These are phyloP conservation scores for Psidium friedrichsthalianum DNA, from an alignment of 345 rosid species.

Conservation along the genomic window DNA sequence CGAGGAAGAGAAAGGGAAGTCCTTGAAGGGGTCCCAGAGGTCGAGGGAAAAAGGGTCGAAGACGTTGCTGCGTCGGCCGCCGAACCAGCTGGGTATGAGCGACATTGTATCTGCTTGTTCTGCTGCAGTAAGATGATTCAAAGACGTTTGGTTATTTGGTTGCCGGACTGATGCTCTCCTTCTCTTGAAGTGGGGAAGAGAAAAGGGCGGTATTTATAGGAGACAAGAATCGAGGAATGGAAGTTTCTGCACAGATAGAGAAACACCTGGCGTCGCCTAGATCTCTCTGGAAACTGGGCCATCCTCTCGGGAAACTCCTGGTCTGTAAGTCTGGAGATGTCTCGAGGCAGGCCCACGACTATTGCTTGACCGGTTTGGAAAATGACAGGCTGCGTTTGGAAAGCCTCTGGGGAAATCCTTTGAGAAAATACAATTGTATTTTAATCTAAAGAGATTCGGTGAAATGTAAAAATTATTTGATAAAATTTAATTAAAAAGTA, in stretches of 20 bases:
- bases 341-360: not conserved
- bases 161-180: not conserved
- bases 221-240: not conserved
- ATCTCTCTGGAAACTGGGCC: not conserved
- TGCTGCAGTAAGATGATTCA: not conserved
- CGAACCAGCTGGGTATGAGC: constrained; percentile 11
- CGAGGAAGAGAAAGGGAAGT: not conserved
- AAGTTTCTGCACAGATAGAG: not conserved
- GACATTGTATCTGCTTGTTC: constrained; percentile 2
- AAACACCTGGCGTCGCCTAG: not conserved
- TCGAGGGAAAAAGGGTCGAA: constrained; percentile 22
- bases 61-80: constrained; percentile 3
- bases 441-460: too few relatives aligned
- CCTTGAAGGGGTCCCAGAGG: constrained; percentile 8
- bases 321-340: not conserved
- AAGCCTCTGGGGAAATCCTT: too few relatives aligned
- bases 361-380: not conserved
- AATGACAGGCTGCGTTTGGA: too few relatives aligned
- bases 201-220: not conserved
- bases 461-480: too few relatives aligned
- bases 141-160: not conserved
- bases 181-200: too few relatives aligned
- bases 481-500: too few relatives aligned
- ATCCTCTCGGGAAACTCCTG: not conserved
- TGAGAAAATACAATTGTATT: too few relatives aligned